A percentile compares a stretch with the other conserved stretches of the same genome.
These are phyloP conservation scores for Hortiboletus campestris DNA, from an alignment of 768 basidiomycete species.

Conservation along the genomic window DNA sequence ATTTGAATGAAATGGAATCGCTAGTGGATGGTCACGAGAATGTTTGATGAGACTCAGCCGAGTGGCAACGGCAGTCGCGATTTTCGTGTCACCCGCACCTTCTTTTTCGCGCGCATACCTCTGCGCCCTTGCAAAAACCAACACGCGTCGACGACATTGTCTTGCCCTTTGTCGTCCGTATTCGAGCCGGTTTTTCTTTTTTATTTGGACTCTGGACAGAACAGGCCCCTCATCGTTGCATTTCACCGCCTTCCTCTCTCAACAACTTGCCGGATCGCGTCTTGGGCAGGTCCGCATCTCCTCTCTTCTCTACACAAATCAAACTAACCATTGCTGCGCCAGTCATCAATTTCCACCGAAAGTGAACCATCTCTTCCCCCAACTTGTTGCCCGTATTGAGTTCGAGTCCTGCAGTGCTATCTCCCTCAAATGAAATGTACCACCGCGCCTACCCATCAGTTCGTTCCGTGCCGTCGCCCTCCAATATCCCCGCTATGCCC, in stretches of 20 bases:
- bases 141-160: constrained; percentile 5
- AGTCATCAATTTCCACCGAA: constrained; percentile 7
- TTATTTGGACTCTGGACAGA: neutral
- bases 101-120: constrained; percentile 13
- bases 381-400: constrained; percentile 14
- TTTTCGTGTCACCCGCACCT: neutral
- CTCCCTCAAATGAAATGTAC: constrained; percentile 52
- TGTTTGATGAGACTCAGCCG: constrained; percentile 7
- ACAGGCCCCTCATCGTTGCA: neutral
- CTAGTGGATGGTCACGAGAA: neutral
- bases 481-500: constrained; percentile 19
- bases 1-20: neutral
- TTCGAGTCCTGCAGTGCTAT: constrained; percentile 26
- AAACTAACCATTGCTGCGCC: neutral
- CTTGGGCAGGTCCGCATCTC: constrained; percentile 1
- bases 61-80: constrained; percentile 13
- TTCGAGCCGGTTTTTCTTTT: neutral
- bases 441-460: constrained; percentile 57
- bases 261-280: constrained; percentile 12
- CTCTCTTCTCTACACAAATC: neutral
- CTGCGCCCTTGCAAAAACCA: constrained; percentile 5
- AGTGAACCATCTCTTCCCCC: constrained; percentile 19
- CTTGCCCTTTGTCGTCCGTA: neutral
- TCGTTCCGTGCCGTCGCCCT: constrained; percentile 52
- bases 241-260: constrained; percentile 3